A percentile compares a stretch with the other conserved stretches of the same genome.
These are phyloP conservation scores for Quercus aquifolioides DNA, from an alignment of 306 rosid genomes.

Conservation along the genomic window DNA sequence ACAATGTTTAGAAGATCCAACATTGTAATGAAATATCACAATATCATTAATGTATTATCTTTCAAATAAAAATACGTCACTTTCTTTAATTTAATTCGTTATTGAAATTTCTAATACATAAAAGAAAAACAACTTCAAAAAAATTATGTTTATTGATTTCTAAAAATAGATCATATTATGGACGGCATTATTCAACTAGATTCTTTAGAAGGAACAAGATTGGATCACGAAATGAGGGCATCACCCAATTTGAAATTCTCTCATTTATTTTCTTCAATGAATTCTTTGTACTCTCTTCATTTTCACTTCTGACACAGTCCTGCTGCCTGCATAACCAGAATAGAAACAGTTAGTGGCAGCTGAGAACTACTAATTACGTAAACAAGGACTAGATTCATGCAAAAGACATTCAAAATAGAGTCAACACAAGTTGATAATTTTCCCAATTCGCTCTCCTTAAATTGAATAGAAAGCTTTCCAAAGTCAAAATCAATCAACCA, in stretches of 20 bases:
- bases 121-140: background rate
- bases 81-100: no score
- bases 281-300: constrained; percentile 90
- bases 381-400: background rate
- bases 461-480: background rate
- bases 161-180: no score
- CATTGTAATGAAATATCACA: no score
- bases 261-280: constrained; percentile 72
- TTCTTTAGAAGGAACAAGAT: background rate
- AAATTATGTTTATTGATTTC: background rate
- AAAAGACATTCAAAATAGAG: background rate
- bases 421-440: background rate
- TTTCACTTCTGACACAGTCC: constrained; percentile 70
- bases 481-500: background rate
- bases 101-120: no score
- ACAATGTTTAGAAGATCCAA: no score
- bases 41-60: no score
- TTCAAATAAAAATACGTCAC: no score
- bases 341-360: background rate
- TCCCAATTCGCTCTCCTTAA: background rate
- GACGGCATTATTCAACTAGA: constrained; percentile 15
- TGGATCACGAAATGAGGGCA: background rate
- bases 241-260: background rate
- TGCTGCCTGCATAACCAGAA: constrained; percentile 51
- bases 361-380: constrained; percentile 2